These are phyloP conservation scores for Hymenoscyphus linearis DNA, from an alignment of 2,329 filamentous ascomycete genomes.

Conservation along the genomic window DNA sequence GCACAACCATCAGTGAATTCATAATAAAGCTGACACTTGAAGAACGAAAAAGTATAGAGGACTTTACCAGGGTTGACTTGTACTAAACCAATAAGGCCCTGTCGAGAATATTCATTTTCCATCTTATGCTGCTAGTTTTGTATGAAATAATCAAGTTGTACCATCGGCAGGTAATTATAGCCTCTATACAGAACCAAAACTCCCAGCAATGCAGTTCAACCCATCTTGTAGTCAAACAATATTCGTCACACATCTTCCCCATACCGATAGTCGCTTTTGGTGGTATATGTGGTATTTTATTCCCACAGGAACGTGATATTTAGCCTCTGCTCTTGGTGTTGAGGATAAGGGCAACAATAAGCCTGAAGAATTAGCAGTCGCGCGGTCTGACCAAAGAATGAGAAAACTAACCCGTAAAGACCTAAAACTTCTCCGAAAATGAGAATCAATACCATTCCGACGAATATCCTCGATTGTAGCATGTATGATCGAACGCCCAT, in stretches of 20 bases:
- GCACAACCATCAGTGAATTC: not conserved
- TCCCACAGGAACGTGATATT: not conserved
- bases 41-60: not conserved
- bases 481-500: slow-evolving; percentile 92
- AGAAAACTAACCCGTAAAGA: slow-evolving; percentile 7
- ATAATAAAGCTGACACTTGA: not conserved
- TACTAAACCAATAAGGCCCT: not conserved
- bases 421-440: slow-evolving; percentile 96
- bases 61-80: not conserved
- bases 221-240: slow-evolving; percentile 26
- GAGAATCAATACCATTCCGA: slow-evolving; percentile 96
- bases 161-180: slow-evolving; percentile 14
- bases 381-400: not conserved
- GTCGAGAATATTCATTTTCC: not conserved
- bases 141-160: slow-evolving; percentile 23
- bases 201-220: slow-evolving; percentile 29
- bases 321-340: slow-evolving; percentile 63
- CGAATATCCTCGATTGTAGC: slow-evolving; percentile 92
- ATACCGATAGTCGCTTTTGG: not conserved
- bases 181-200: slow-evolving; percentile 29
- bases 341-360: slow-evolving; percentile 89
- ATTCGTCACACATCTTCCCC: slow-evolving; percentile 7
- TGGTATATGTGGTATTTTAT: not conserved
- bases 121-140: slow-evolving; percentile 3
- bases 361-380: slow-evolving; percentile 49